phyloP scores from a whole-genome alignment of 2,329 filamentous ascomycete species.

The Rhynchosporium secalis region DNA sequence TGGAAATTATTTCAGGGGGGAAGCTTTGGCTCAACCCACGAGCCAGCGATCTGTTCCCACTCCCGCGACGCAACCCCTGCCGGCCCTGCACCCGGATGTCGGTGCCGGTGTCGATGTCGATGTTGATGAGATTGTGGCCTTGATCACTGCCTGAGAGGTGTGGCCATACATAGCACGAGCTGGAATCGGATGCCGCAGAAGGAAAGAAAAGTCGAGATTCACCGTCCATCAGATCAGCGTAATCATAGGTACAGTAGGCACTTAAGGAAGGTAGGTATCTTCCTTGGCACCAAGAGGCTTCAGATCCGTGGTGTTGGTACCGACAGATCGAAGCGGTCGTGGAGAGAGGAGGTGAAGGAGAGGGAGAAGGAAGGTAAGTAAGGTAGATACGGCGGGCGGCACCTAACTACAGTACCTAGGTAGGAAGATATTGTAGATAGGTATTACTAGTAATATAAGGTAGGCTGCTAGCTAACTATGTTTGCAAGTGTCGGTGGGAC shows the following conservation, averaged over 20 bases:
- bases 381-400: not conserved
- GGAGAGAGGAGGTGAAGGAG: not conserved
- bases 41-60: conserved; percentile 21
- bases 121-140: conserved; percentile 11
- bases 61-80: conserved; percentile 14
- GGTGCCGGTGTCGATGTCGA: no score
- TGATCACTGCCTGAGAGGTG: conserved; percentile 24
- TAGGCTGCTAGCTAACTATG: no score
- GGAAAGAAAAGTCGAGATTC: not conserved
- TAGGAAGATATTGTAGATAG: not conserved
- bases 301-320: not conserved
- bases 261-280: no score
- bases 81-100: no score
- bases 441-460: no score
- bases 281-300: conserved; percentile 1
- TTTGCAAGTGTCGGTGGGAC: conserved; percentile 4
- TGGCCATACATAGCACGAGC: conserved; percentile 19
- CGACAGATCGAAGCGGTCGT: not conserved
- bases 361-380: not conserved
- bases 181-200: not conserved
- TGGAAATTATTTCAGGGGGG: conserved; percentile 6
- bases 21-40: conserved; percentile 4
- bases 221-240: conserved; percentile 1
- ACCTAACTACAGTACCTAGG: not conserved
- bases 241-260: not conserved